Conservation (phyloP, 164 flowering plant species). For the Vitis vinifera region ASM3070453v1 NC_081808.1:10542501-10543000, state of each 20-base stretch:
- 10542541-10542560: no score
- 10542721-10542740: neutral
- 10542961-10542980: slow-evolving; percentile 24
- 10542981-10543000: slow-evolving; percentile 43
- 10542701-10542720: no score
- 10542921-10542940: slow-evolving; percentile 22
- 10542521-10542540: no score
- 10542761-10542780: slow-evolving; percentile 20
- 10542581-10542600: no score
- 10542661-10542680: no score
- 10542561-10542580: no score
- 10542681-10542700: no score
- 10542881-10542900: slow-evolving; percentile 12
- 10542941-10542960: slow-evolving; percentile 14
- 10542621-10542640: no score
- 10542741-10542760: neutral
- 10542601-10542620: no score
- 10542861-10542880: slow-evolving; percentile 20
- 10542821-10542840: slow-evolving; percentile 16
- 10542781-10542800: slow-evolving; percentile 17
- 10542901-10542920: slow-evolving; percentile 21
- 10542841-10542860: slow-evolving; percentile 11
- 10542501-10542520: no score
- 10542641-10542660: no score
- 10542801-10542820: slow-evolving; percentile 8